Base-by-base conservation (phyloP, 768 basidiomycete species). In the Tricholoma terreum region DNA sequence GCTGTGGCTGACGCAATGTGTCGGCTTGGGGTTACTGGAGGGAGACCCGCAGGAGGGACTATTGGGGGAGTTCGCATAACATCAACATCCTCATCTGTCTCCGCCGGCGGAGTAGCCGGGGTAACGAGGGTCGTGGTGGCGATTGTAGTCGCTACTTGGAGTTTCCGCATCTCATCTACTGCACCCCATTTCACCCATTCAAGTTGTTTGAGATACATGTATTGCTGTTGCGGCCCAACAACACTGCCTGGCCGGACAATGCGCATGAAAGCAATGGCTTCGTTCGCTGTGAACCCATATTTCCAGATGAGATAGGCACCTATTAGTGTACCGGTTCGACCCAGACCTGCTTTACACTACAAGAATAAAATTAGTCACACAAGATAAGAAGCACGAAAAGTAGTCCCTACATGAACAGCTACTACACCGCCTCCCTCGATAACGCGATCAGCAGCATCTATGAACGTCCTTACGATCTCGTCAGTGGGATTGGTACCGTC, bases 301-400 rank as follows among this genome's bases (percentile, higher is more conserved):
- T 98, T 98, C 91, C 97, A 99, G 59, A 97, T 92, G 55, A 99
- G 82, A 78, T 98, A 98, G 8, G 96, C 97, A 34, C 97, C 97
- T 59, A 99, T 96, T 58, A 99, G 79, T 4, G 94, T 96, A 3
- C 97, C 97, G 6, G 97, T 98, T 55, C 97, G 82, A 21, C 97
- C 97, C 10, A 99, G 80, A 40, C 97, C 97, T 50, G 97, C 97
- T 79, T 96, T 96, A 71, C 94, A 97, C 89, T 96, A 70, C 14
- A 53, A 51, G 19, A 55, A 58, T 54, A n/a, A n/a, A n/a, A 55
- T 61, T 27, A 55, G 54, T 57, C 56, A n/a, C 68, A 59, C 65
- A 67, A 46, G 62, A 38, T 62, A 58, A 53, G 55, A 54, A 21
- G 48, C 34, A 45, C 14, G 9, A 54, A 10, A 40, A 36, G 56